Evolutionary conservation across 2,329 filamentous ascomycete genomes (phyloP).

Genomic region (Trichoderma pleuroti): DNA sequence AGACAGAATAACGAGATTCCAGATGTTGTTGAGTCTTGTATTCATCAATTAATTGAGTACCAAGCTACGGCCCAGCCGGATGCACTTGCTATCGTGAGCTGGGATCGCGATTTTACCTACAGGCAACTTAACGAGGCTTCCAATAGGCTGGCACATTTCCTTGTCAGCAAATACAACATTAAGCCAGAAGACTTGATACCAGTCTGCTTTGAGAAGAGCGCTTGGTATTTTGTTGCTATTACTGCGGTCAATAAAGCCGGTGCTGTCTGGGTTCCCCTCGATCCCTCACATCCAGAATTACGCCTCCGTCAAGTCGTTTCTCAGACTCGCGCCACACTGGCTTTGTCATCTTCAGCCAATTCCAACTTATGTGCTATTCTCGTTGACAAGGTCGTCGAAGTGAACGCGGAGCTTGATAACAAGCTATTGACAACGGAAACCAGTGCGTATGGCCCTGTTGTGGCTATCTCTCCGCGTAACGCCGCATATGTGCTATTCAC

Average conservation of each 20-base stretch:
- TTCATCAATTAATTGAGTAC: slow-evolving; percentile 15
- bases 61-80: slow-evolving; percentile 11
- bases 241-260: slow-evolving; percentile 23
- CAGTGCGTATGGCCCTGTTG: neutral
- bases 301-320: slow-evolving; percentile 16
- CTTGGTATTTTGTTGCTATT: slow-evolving; percentile 23
- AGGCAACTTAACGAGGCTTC: slow-evolving; percentile 5
- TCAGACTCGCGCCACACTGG: slow-evolving; percentile 13
- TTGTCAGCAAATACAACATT: slow-evolving; percentile 7
- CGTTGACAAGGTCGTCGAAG: slow-evolving; percentile 8
- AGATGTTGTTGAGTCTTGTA: slow-evolving; percentile 10
- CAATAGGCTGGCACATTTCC: slow-evolving; percentile 11
- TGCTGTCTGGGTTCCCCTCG: slow-evolving; percentile 22
- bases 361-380: slow-evolving; percentile 23
- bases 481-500: slow-evolving; percentile 14
- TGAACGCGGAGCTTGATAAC: neutral
- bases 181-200: slow-evolving; percentile 21
- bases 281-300: slow-evolving; percentile 19
- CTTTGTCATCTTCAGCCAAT: slow-evolving; percentile 17
- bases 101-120: slow-evolving; percentile 20
- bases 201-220: slow-evolving; percentile 32
- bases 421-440: neutral
- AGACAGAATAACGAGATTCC: slow-evolving; percentile 15
- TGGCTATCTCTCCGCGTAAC: slow-evolving; percentile 1
- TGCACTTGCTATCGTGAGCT: slow-evolving; percentile 17